A percentile compares a stretch with the other conserved stretches of the same genome.
Conservation (phyloP, 2,329 filamentous ascomycete genomes). For the Chlorencoelia australis region DNA sequence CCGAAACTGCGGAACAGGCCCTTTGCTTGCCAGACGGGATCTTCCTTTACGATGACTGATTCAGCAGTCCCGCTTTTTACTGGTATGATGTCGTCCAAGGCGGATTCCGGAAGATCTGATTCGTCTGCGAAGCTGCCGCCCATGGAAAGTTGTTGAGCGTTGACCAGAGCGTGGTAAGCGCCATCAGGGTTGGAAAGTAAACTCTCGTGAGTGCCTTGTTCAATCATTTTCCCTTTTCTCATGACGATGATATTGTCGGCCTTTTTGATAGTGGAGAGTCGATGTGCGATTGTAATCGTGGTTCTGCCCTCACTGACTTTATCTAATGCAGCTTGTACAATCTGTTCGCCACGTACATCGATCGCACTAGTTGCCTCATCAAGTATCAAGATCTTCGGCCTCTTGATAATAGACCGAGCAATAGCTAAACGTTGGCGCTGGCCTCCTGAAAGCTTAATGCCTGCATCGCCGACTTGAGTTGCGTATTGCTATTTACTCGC, state of each 20-base stretch:
- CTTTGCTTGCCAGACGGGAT: conserved; percentile 26
- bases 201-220: conserved; percentile 66
- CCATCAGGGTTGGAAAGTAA: conserved; percentile 49
- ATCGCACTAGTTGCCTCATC: conserved; percentile 56
- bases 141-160: conserved; percentile 38
- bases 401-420: conserved; percentile 60
- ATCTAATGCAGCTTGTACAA: conserved; percentile 45
- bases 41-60: conserved; percentile 15
- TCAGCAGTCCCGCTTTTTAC: conserved; percentile 17
- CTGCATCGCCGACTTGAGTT: conserved; percentile 65
- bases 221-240: conserved; percentile 59
- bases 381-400: conserved; percentile 58
- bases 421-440: conserved; percentile 69
- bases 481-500: conserved; percentile 64
- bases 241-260: conserved; percentile 73
- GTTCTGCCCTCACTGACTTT: conserved; percentile 51
- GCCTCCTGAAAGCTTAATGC: conserved; percentile 68
- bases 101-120: conserved; percentile 16
- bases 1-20: conserved; percentile 41
- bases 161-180: conserved; percentile 58
- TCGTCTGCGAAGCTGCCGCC: conserved; percentile 21
- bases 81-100: conserved; percentile 13
- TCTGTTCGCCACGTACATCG: conserved; percentile 35
- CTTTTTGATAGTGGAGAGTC: conserved; percentile 72
- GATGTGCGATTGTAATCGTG: conserved; percentile 87